Conservation (phyloP, 2,329 filamentous ascomycete genomes). For the Fusarium hainanense region DNA sequence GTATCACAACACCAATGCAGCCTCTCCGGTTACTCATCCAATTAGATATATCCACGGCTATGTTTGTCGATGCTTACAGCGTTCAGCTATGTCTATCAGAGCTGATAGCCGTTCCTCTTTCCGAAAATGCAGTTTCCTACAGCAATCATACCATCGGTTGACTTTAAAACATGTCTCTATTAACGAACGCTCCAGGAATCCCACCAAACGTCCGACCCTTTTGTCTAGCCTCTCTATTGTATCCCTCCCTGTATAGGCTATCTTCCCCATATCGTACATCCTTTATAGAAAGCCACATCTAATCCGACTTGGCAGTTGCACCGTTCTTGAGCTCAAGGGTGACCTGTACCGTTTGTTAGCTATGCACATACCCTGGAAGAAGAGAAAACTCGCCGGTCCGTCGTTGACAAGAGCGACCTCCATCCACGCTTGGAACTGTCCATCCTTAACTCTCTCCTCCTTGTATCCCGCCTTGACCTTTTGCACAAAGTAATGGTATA, state of each 20-base stretch:
- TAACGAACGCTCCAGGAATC: neutral
- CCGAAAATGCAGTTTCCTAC: neutral
- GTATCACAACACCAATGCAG: slow-evolving; percentile 20
- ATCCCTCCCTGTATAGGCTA: slow-evolving; percentile 7
- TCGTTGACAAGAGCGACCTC: slow-evolving; percentile 94
- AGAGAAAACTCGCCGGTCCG: slow-evolving; percentile 64
- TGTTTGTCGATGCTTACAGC: slow-evolving; percentile 1
- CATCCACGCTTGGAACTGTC: slow-evolving; percentile 99
- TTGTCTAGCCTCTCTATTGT: slow-evolving; percentile 16
- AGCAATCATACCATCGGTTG: slow-evolving; percentile 4
- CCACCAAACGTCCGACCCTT: slow-evolving; percentile 3
- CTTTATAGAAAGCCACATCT: slow-evolving; percentile 19
- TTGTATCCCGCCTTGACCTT: slow-evolving; percentile 79
- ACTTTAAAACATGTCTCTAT: slow-evolving; percentile 2
- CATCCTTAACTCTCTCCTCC: slow-evolving; percentile 84
- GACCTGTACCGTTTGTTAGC: slow-evolving; percentile 32
- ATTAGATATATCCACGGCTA: neutral
- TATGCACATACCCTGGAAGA: neutral
- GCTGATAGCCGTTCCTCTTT: neutral
- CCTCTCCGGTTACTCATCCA: slow-evolving; percentile 1
- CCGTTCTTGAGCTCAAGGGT: slow-evolving; percentile 45
- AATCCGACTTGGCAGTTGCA: slow-evolving; percentile 30
- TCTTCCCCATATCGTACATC: neutral
- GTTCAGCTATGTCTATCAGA: neutral
- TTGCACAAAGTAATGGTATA: slow-evolving; percentile 86